Evolutionary conservation across 2,329 filamentous ascomycete species (phyloP).

Genomic region (Xylariaceae sp.): DNA sequence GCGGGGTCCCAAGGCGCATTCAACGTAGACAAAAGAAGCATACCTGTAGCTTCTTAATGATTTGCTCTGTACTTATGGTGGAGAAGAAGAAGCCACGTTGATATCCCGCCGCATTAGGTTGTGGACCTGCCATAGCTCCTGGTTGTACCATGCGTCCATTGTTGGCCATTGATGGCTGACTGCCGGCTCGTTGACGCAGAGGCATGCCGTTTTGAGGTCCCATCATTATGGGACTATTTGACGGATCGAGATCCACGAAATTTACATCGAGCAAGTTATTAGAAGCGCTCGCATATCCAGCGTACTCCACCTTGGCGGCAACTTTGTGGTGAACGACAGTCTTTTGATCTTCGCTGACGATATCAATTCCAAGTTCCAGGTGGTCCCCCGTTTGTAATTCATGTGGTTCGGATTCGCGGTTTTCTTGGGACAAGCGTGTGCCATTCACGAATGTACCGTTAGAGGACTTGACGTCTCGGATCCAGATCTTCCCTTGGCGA

Average conservation of each 20-base stretch:
- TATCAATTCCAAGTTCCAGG: slow-evolving; percentile 93
- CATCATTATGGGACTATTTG: slow-evolving; percentile 68
- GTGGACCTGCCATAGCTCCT: slow-evolving; percentile 45
- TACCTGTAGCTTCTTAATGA: slow-evolving; percentile 82
- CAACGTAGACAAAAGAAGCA: slow-evolving; percentile 35
- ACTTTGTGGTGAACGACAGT: slow-evolving; percentile 98
- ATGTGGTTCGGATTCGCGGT: slow-evolving; percentile 92
- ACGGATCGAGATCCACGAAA: slow-evolving; percentile 85
- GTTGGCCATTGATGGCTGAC: slow-evolving; percentile 58
- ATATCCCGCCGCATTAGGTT: slow-evolving; percentile 59
- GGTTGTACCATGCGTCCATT: slow-evolving; percentile 59
- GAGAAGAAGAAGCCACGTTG: slow-evolving; percentile 82
- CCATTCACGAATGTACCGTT: slow-evolving; percentile 99
- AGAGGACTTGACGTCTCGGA: slow-evolving; percentile 95
- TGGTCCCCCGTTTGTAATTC: slow-evolving; percentile 89
- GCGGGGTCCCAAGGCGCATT: neutral
- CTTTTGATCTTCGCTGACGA: slow-evolving; percentile 97
- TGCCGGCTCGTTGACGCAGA: slow-evolving; percentile 65
- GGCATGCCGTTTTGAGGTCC: slow-evolving; percentile 64
- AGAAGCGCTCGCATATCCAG: slow-evolving; percentile 71
- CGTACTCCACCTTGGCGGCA: slow-evolving; percentile 92
- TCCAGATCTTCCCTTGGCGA: slow-evolving; percentile 82
- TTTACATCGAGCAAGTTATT: slow-evolving; percentile 82
- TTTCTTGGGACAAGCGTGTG: slow-evolving; percentile 82
- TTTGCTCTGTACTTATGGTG: slow-evolving; percentile 88